A percentile compares a stretch with the other conserved stretches of the same genome.
Conservation (phyloP, 2,329 filamentous ascomycete species). For the Colletotrichum abscissum region DNA sequence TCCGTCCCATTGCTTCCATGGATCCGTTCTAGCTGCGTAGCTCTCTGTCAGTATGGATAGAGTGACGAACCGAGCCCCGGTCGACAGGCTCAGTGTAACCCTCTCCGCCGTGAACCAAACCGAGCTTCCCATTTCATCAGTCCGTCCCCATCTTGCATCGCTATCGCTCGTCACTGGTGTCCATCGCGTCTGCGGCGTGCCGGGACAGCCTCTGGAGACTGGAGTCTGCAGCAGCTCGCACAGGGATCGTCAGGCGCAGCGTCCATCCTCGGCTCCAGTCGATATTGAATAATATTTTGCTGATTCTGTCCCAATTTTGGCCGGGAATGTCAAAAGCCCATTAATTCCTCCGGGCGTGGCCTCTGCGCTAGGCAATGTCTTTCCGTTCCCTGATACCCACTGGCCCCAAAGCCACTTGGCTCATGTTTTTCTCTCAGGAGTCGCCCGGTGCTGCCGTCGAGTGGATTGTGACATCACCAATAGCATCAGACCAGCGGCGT, state of each 20-base stretch:
- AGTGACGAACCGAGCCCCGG: slow-evolving; percentile 24
- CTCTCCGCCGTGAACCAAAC: neutral
- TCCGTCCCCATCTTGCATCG: slow-evolving; percentile 25
- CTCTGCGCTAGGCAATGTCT: slow-evolving; percentile 24
- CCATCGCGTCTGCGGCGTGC: neutral
- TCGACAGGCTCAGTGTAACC: slow-evolving; percentile 18
- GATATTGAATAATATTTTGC: neutral
- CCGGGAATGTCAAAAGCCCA: slow-evolving; percentile 14
- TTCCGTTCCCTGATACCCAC: slow-evolving; percentile 25
- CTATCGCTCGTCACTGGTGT: slow-evolving; percentile 12
- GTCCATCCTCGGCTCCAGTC: slow-evolving; percentile 21
- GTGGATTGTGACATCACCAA: slow-evolving; percentile 33
- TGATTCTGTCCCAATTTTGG: neutral
- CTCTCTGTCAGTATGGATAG: neutral
- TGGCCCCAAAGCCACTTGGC: slow-evolving; percentile 16
- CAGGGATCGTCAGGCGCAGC: slow-evolving; percentile 17
- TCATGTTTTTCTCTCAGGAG: neutral
- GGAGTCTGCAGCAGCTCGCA: slow-evolving; percentile 6
- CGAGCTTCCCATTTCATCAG: slow-evolving; percentile 29
- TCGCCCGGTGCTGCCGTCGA: slow-evolving; percentile 17
- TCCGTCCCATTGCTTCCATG: slow-evolving; percentile 18
- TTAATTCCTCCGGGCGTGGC: slow-evolving; percentile 5
- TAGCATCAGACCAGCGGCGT: neutral
- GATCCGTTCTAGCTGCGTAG: slow-evolving; percentile 10
- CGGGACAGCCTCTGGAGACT: neutral